Evolutionary conservation across 768 basidiomycete species (phyloP), one percentile per base, ranked within the genome.

Genomic region (Cystofilobasidium macerans): DNA sequence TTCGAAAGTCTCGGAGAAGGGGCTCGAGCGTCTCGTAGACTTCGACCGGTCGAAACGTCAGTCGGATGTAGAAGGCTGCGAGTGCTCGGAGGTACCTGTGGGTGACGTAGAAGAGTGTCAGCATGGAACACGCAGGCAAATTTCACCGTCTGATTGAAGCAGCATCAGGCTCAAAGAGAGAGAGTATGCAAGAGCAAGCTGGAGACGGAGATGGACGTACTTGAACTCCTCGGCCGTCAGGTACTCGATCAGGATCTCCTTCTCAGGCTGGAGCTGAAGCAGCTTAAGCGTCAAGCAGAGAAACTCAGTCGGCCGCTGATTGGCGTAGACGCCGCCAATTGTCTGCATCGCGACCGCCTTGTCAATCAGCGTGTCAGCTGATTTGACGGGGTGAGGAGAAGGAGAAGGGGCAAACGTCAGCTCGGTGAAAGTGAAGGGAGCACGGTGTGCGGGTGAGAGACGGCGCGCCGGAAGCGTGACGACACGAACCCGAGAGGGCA

Each of bases 141-240:
- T n/a, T n/a, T n/a, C n/a, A n/a, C n/a, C n/a, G 38, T 40, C 9
- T 16, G 9, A 40, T 40, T 40, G 38, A 16, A 40, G 38, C 26
- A 28, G 7, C 32, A 28, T n/a, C 22, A 51, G 22, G 9, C n/a
- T 22, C 22, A 28, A n/a, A 30, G 53, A 28, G 53, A 8, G 14
- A 33, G 53, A 13, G 22, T 22, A 63, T 16, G 51, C 14, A 20
- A 26, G 61, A 9, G 36, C 6, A 35, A 26, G n/a, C 36, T 13
- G 26, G 48, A 53, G 9, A 13, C 18, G 18, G 26, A 35, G 43
- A 48, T 42, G 28, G n/a, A 79, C 87, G 62, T 70, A 94, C 95
- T 99, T 99, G 82, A 97, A 99, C 75, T 99, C 95, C 68, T 98
- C 95, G 9, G 91, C 95, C 62, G 85, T 83, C 28, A 99, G 79